These are phyloP conservation scores for Amylocystis lapponica DNA, from an alignment of 768 basidiomycete genomes.

Conservation along the genomic window DNA sequence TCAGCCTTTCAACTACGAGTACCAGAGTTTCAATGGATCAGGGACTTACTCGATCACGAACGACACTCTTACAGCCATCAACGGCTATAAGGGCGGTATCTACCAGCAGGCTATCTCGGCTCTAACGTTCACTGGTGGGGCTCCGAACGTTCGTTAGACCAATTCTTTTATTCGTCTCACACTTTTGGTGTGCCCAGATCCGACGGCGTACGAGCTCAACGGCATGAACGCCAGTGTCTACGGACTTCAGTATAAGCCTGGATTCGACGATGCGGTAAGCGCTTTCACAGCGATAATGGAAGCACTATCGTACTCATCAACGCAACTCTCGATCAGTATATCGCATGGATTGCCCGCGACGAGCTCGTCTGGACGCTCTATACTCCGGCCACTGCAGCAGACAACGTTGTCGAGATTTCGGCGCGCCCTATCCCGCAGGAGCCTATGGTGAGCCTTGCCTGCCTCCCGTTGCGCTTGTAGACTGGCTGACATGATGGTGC, in stretches of 20 bases:
- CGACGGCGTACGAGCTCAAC: constrained; percentile 58
- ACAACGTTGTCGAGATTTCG: constrained; percentile 52
- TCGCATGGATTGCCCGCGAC: constrained; percentile 68
- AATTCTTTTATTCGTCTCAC: not conserved
- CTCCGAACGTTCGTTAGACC: too few relatives aligned
- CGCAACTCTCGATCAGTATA: constrained; percentile 45
- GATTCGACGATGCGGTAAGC: constrained; percentile 52
- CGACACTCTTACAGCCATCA: constrained; percentile 43
- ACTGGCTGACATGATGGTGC: not conserved
- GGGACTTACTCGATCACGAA: constrained; percentile 55
- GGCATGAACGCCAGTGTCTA: constrained; percentile 60
- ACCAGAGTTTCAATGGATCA: constrained; percentile 62
- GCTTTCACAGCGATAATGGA: not conserved
- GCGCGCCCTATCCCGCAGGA: constrained; percentile 73
- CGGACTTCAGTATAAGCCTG: constrained; percentile 79
- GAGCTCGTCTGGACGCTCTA: constrained; percentile 66
- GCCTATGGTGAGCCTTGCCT: constrained; percentile 55
- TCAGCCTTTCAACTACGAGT: constrained; percentile 73
- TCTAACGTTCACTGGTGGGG: constrained; percentile 31
- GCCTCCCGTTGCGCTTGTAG: not conserved
- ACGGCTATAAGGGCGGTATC: constrained; percentile 67
- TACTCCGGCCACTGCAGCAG: constrained; percentile 53
- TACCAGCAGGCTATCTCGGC: constrained; percentile 68
- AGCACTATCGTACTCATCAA: not conserved
- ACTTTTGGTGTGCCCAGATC: constrained; percentile 37